Conservation (phyloP, 345 rosid genomes). For the Physaria fendleri region DNA sequence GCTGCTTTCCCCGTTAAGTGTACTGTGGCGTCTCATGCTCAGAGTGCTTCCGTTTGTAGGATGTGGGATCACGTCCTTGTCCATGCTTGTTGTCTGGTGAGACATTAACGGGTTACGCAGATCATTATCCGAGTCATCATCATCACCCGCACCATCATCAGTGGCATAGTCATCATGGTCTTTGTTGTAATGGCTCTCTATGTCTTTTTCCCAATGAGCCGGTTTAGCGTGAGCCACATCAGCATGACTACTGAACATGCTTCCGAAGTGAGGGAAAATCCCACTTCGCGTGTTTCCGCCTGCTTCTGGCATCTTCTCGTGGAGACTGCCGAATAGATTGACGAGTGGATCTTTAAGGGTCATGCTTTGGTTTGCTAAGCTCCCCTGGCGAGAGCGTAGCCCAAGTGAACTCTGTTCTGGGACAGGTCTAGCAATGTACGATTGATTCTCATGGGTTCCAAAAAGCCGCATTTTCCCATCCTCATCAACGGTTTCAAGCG, state of each 20-base stretch:
- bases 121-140: conserved; percentile 68
- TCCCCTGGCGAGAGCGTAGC: conserved; percentile 78
- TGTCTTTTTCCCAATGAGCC: conserved; percentile 58
- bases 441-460: conserved; percentile 78
- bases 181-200: conserved; percentile 60
- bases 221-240: conserved; percentile 52
- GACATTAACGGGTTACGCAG: conserved; percentile 84
- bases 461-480: conserved; percentile 62
- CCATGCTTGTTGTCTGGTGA: conserved; percentile 77
- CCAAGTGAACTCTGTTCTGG: conserved; percentile 67
- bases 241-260: conserved; percentile 73
- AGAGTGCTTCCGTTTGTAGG: conserved; percentile 53
- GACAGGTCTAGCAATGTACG: conserved; percentile 87
- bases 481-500: conserved; percentile 43
- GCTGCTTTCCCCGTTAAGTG: conserved; percentile 55
- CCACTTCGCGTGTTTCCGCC: conserved; percentile 77
- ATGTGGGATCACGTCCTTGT: conserved; percentile 61
- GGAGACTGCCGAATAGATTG: conserved; percentile 79
- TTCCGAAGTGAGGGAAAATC: conserved; percentile 76
- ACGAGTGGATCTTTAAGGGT: conserved; percentile 90
- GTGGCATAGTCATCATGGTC: conserved; percentile 59
- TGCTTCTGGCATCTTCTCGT: conserved; percentile 77
- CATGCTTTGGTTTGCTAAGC: conserved; percentile 56
- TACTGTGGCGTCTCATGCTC: conserved; percentile 65
- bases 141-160: conserved; percentile 46